These are phyloP conservation scores for Yamadazyma siamensis DNA, from an alignment of 1,139 yeast genomes.

Conservation along the genomic window DNA sequence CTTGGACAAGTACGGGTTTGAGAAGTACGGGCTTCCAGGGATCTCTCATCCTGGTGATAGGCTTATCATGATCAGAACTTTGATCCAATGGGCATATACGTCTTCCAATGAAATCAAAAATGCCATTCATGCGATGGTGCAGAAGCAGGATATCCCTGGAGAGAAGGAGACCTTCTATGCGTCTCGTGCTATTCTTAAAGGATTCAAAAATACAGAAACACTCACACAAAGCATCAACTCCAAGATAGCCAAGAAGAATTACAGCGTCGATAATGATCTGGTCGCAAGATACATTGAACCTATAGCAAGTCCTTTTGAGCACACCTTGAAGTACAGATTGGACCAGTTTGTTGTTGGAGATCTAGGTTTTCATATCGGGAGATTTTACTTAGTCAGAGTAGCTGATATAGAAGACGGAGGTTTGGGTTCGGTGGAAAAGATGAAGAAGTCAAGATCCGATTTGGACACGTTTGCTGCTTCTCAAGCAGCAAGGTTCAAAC, in stretches of 20 bases:
- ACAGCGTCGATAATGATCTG: constrained; percentile 21
- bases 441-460: constrained; percentile 24
- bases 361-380: constrained; percentile 42
- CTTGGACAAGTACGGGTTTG: constrained; percentile 33
- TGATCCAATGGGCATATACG: constrained; percentile 49
- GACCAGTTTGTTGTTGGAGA: constrained; percentile 47
- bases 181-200: constrained; percentile 37
- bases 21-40: constrained; percentile 41
- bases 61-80: constrained; percentile 40
- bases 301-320: constrained; percentile 36
- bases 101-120: constrained; percentile 42
- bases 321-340: constrained; percentile 36
- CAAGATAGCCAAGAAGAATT: constrained; percentile 27
- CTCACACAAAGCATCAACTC: constrained; percentile 30
- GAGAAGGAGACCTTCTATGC: constrained; percentile 45
- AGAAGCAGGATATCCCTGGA: constrained; percentile 41
- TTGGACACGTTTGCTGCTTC: constrained; percentile 16
- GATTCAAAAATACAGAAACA: constrained; percentile 31
- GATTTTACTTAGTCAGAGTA: constrained; percentile 45
- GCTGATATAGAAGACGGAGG: constrained; percentile 41
- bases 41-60: constrained; percentile 43
- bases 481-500: constrained; percentile 38
- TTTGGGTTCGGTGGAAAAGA: constrained; percentile 29
- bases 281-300: constrained; percentile 39
- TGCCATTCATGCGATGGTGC: constrained; percentile 27